A percentile compares a stretch with the other conserved stretches of the same genome.
These are phyloP conservation scores for Exidia glandulosa DNA, from an alignment of 768 basidiomycete genomes.

Conservation along the genomic window DNA sequence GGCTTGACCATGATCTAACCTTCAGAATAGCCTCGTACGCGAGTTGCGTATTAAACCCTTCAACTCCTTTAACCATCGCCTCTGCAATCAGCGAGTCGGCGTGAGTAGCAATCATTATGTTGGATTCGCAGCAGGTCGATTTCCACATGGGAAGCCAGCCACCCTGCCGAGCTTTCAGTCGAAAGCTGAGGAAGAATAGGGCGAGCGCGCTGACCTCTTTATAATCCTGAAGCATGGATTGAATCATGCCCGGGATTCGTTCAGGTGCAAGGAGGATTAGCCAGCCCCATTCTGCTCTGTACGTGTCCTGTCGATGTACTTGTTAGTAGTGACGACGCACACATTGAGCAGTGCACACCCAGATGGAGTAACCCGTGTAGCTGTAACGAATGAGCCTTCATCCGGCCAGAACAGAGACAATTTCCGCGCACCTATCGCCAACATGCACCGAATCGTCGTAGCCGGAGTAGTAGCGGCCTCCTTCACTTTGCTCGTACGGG, in stretches of 20 bases:
- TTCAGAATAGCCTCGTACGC: slow-evolving; percentile 71
- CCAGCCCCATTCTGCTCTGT: slow-evolving; percentile 70
- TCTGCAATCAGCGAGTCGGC: slow-evolving; percentile 70
- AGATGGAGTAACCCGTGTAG: slow-evolving; percentile 73
- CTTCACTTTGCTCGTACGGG: slow-evolving; percentile 65
- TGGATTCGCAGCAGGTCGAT: slow-evolving; percentile 75
- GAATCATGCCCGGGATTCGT: slow-evolving; percentile 62
- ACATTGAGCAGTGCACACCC: slow-evolving; percentile 32
- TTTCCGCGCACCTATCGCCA: too few species aligned
- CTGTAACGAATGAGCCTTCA: slow-evolving; percentile 29
- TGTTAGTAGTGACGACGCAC: neutral
- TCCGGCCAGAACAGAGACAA: too few species aligned
- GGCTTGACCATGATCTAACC: slow-evolving; percentile 43
- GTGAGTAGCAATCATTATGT: slow-evolving; percentile 80
- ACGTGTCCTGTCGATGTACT: slow-evolving; percentile 47
- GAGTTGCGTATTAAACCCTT: slow-evolving; percentile 47
- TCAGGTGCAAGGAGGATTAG: slow-evolving; percentile 69
- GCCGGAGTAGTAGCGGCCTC: slow-evolving; percentile 60
- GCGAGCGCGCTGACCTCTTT: slow-evolving; percentile 32
- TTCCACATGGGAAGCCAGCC: slow-evolving; percentile 92
- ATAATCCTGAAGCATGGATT: slow-evolving; percentile 73
- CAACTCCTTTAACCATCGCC: slow-evolving; percentile 54
- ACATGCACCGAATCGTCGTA: slow-evolving; percentile 46
- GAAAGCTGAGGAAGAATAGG: neutral
- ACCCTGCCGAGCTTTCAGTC: slow-evolving; percentile 25